These are phyloP conservation scores for Geum urbanum DNA, from an alignment of 306 rosid genomes.

Conservation along the genomic window DNA sequence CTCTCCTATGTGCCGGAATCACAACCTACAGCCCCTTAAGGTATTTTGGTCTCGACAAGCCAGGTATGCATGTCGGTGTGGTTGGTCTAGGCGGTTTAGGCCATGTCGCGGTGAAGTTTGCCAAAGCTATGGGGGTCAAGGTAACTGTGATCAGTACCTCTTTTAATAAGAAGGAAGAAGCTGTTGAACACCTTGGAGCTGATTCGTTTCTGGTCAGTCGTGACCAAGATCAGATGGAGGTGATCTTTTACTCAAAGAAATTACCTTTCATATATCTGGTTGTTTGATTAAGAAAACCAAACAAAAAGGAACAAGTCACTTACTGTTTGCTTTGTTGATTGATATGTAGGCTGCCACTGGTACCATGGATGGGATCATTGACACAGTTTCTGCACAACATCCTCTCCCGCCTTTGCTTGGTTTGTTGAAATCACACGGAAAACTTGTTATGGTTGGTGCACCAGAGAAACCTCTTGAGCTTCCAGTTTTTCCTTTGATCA, in stretches of 20 bases:
- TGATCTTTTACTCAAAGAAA: background rate
- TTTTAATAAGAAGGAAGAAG: conserved; percentile 1
- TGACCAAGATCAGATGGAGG: conserved; percentile 19
- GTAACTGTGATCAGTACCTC: no score
- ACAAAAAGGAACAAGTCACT: no score
- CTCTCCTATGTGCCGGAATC: no score
- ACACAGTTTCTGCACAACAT: conserved; percentile 43
- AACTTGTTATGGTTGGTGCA: conserved; percentile 38
- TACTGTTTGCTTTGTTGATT: background rate
- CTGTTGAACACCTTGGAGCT: background rate
- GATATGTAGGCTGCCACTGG: conserved; percentile 14
- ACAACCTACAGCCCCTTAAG: no score
- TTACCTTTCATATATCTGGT: no score
- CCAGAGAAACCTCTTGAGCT: conserved; percentile 30
- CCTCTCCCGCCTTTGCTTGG: conserved; percentile 38
- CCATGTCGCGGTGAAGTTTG: no score
- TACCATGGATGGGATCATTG: conserved; percentile 53
- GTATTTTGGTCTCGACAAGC: no score
- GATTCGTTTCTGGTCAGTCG: conserved; percentile 14
- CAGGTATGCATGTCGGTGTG: no score
- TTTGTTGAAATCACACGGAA: conserved; percentile 41
- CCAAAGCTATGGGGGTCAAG: no score
- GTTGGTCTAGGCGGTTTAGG: no score
- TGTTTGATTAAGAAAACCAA: no score
- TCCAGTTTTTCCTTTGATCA: conserved; percentile 25